phyloP scores from a whole-genome alignment of 2,329 filamentous ascomycete species.

The Pyrenochaeta sp. region DNA sequence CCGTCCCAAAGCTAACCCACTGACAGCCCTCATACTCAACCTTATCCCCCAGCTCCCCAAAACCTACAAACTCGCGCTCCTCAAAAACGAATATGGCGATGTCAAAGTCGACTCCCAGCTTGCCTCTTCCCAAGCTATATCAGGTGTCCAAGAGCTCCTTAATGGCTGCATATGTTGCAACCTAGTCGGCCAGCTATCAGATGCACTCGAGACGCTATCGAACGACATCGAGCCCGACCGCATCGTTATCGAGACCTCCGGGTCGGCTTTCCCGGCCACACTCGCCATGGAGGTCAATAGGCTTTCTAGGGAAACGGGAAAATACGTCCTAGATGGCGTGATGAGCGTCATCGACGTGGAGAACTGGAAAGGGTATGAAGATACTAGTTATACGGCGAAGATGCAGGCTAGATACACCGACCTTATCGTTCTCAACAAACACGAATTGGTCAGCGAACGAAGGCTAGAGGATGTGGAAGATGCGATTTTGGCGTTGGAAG shows the following conservation, averaged over 20 bases:
- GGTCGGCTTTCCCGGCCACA: conserved; percentile 83
- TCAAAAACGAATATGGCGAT: conserved; percentile 99
- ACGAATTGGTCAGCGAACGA: conserved; percentile 78
- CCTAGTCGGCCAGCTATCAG: conserved; percentile 87
- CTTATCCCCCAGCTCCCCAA: conserved; percentile 89
- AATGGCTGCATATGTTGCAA: conserved; percentile 99
- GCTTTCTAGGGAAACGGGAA: conserved; percentile 71
- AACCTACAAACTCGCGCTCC: conserved; percentile 88
- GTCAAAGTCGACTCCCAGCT: conserved; percentile 93
- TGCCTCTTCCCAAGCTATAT: conserved; percentile 81
- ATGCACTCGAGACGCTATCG: conserved; percentile 79
- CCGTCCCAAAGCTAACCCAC: conserved; percentile 1
- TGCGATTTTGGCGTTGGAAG: conserved; percentile 79
- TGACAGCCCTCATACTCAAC: conserved; percentile 79
- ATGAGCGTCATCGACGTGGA: conserved; percentile 91
- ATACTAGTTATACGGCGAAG: conserved; percentile 87
- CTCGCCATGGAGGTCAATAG: conserved; percentile 90
- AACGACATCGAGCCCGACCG: conserved; percentile 72
- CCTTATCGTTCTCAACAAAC: conserved; percentile 91
- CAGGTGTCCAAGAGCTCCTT: conserved; percentile 89
- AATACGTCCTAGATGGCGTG: conserved; percentile 84
- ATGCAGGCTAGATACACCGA: conserved; percentile 91
- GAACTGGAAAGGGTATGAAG: conserved; percentile 93
- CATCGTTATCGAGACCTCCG: conserved; percentile 93
- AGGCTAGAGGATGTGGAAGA: conserved; percentile 81